These are phyloP conservation scores for Lyophyllum semitale DNA, from an alignment of 768 basidiomycete genomes.

Conservation along the genomic window DNA sequence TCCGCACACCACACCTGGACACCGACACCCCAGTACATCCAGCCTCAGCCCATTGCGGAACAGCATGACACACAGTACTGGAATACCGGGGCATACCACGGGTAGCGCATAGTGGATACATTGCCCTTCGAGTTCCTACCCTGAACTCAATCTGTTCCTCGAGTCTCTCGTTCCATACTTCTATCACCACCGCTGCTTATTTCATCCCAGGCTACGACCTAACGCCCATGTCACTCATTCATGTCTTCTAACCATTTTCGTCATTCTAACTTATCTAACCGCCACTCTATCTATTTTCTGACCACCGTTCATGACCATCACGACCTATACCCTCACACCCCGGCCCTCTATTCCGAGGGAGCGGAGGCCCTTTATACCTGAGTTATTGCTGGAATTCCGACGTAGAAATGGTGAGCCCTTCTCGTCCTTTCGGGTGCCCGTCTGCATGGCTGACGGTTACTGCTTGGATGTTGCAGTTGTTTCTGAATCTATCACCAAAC, in stretches of 20 bases:
- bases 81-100: constrained; percentile 9
- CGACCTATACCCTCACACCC: constrained; percentile 13
- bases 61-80: constrained; percentile 13
- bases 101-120: not conserved
- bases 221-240: not conserved
- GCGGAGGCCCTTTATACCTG: constrained; percentile 14
- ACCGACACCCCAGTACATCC: constrained; percentile 8
- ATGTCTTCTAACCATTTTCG: not conserved
- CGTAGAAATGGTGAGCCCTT: not conserved
- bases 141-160: not conserved
- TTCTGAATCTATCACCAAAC: no score
- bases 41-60: not conserved
- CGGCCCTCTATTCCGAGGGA: not conserved
- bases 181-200: not conserved
- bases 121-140: not conserved
- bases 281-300: not conserved
- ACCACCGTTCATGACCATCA: constrained; percentile 4
- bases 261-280: not conserved
- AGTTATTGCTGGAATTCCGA: not conserved
- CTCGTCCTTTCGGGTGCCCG: not conserved
- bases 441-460: no score
- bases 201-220: not conserved
- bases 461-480: no score
- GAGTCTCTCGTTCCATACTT: not conserved
- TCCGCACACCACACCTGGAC: constrained; percentile 9